Evolutionary conservation across 352 stramenopile genomes (phyloP).

Genomic region (Pythium biforme): DNA sequence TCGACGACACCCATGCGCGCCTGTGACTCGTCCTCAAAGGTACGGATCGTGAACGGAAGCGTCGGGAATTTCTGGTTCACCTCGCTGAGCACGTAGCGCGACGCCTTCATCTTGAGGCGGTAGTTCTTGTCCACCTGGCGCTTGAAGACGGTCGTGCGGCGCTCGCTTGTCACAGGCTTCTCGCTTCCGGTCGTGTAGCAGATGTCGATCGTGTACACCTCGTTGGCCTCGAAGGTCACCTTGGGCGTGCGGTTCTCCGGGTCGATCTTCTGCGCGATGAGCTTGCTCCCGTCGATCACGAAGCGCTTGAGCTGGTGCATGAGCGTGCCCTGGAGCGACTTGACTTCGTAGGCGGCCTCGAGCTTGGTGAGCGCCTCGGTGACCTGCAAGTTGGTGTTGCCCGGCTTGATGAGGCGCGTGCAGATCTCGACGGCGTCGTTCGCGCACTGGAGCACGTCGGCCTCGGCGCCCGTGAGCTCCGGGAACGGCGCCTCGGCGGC

Average conservation of each 20-base stretch:
- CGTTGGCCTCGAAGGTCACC: constrained; percentile 94
- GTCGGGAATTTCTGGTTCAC: constrained; percentile 98
- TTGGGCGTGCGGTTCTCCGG: constrained; percentile 85
- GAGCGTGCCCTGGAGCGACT: constrained; percentile 95
- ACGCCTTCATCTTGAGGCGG: constrained; percentile 94
- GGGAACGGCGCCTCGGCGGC: constrained; percentile 58
- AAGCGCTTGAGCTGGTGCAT: constrained; percentile 99
- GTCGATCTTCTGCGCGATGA: constrained; percentile 92
- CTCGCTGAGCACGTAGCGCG: constrained; percentile 95
- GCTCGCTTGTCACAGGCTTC: constrained; percentile 89
- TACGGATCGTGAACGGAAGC: constrained; percentile 97
- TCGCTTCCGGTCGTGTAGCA: constrained; percentile 98
- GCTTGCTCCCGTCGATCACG: constrained; percentile 98
- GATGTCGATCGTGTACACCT: constrained; percentile 99
- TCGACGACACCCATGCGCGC: constrained; percentile 98
- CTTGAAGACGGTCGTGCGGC: constrained; percentile 98
- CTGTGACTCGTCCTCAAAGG: constrained; percentile 94
- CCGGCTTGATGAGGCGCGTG: constrained; percentile 95
- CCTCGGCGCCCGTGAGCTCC: constrained; percentile 66
- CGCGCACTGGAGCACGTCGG: constrained; percentile 96
- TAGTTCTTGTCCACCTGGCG: constrained; percentile 98
- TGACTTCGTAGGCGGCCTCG: constrained; percentile 95
- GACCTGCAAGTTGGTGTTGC: constrained; percentile 95
- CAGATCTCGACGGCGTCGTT: constrained; percentile 98
- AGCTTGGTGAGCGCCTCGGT: constrained; percentile 95